Evolutionary conservation across 768 basidiomycete genomes (phyloP).

Genomic region (Kwoniella newhampshirensis): DNA sequence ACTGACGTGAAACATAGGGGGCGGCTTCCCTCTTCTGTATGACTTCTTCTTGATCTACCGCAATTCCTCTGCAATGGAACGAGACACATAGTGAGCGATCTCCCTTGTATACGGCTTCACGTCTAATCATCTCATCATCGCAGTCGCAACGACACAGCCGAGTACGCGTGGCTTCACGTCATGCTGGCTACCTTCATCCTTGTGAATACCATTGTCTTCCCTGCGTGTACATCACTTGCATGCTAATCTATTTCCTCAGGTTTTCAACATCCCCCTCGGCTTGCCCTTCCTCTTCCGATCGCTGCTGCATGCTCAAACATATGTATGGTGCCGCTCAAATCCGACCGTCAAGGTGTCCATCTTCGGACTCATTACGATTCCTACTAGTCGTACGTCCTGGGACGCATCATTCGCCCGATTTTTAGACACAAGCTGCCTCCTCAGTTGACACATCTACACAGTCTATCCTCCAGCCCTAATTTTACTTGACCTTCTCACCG

Average conservation of each 20-base stretch:
- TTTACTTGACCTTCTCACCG: conserved; percentile 46
- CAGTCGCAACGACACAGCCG: conserved; percentile 40
- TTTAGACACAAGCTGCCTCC: too few species aligned
- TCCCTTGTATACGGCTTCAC: neutral
- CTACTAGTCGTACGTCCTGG: conserved; percentile 45
- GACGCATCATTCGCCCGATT: neutral
- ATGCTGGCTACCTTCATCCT: conserved; percentile 42
- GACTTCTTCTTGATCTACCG: conserved; percentile 53
- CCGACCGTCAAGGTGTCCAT: conserved; percentile 50
- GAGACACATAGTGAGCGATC: conserved; percentile 43
- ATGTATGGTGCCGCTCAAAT: conserved; percentile 51
- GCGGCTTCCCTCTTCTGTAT: conserved; percentile 49
- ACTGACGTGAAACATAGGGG: conserved; percentile 16
- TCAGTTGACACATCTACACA: conserved; percentile 9
- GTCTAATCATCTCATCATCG: neutral
- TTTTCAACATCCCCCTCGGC: conserved; percentile 41
- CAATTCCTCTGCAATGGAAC: conserved; percentile 47
- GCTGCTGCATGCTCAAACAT: conserved; percentile 51
- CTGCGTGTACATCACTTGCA: neutral
- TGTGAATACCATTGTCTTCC: conserved; percentile 25
- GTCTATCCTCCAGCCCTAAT: conserved; percentile 50
- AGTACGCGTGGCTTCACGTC: conserved; percentile 51
- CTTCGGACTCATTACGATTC: conserved; percentile 50
- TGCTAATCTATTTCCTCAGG: conserved; percentile 20
- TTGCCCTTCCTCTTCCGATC: conserved; percentile 51